These are phyloP conservation scores for Cladosporium colombiae DNA, from an alignment of 2,329 filamentous ascomycete species.

Conservation along the genomic window DNA sequence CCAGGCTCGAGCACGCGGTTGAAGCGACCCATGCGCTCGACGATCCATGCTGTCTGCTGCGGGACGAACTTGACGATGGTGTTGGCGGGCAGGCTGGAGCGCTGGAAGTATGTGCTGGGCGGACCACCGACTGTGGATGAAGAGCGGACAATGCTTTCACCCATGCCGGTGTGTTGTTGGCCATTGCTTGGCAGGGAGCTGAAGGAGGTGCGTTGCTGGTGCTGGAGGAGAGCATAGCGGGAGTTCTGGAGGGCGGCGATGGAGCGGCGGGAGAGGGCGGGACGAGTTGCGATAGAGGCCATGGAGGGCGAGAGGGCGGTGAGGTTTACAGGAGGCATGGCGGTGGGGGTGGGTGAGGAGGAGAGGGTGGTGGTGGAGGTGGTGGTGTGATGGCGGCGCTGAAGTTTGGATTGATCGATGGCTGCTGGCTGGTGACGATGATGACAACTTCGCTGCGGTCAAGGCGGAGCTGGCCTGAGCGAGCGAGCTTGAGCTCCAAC, in stretches of 20 bases:
- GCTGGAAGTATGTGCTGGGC: conserved; percentile 43
- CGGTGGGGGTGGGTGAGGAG: neutral
- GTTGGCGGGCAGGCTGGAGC: conserved; percentile 75
- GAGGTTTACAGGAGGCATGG: conserved; percentile 13
- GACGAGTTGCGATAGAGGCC: conserved; percentile 37
- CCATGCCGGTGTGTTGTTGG: conserved; percentile 3
- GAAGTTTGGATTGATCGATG: conserved; percentile 6
- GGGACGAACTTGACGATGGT: conserved; percentile 95
- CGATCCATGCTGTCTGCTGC: conserved; percentile 99
- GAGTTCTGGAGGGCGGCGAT: conserved; percentile 37
- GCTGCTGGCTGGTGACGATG: conserved; percentile 4
- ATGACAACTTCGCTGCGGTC: conserved; percentile 8
- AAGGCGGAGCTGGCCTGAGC: neutral
- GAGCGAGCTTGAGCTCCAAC: neutral
- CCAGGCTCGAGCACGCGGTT: conserved; percentile 90
- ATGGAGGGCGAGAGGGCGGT: conserved; percentile 24
- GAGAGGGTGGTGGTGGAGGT: neutral
- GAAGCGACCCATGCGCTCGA: conserved; percentile 99
- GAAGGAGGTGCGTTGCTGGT: conserved; percentile 29
- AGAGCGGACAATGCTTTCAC: conserved; percentile 39
- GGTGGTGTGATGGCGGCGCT: conserved; percentile 4
- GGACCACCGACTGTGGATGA: conserved; percentile 30
- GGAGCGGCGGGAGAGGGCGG: conserved; percentile 35
- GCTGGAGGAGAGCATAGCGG: conserved; percentile 32
- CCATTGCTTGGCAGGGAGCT: conserved; percentile 23